Percentiles rank a stretch among this genome's conserved stretches.
phyloP scores from a whole-genome alignment of 257 asterid species.

The Solanum pimpinellifolium region DNA sequence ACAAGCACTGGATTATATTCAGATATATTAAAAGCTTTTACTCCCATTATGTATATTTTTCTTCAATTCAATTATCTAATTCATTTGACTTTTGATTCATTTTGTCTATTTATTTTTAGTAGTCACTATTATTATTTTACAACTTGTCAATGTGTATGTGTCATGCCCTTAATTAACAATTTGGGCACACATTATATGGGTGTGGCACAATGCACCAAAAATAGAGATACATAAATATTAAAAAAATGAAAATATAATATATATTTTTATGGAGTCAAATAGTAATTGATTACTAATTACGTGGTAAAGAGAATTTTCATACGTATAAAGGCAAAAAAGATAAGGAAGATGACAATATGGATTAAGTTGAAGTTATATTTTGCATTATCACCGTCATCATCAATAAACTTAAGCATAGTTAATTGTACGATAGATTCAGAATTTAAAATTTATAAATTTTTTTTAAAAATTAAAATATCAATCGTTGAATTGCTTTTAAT shows the following conservation, averaged over 20 bases:
- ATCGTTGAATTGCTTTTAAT: not conserved
- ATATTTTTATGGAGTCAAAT: not conserved
- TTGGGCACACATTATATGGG: not conserved
- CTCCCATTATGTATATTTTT: not conserved
- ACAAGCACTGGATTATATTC: not conserved
- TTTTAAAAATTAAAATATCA: no score
- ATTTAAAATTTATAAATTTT: not conserved
- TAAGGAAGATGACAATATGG: not conserved
- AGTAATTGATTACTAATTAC: not conserved
- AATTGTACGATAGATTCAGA: rapidly evolving
- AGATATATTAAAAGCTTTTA: not conserved
- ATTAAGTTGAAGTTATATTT: not conserved
- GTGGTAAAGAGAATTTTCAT: not conserved
- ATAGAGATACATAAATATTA: not conserved
- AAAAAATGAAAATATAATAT: not conserved
- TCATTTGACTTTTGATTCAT: not conserved
- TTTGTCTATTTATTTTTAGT: not conserved
- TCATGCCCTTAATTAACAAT: not conserved
- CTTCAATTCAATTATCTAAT: not conserved
- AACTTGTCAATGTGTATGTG: not conserved
- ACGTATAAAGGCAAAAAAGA: not conserved
- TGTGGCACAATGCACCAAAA: not conserved
- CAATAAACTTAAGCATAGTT: not conserved
- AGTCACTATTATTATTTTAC: not conserved
- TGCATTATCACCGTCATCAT: not conserved